Conservation (phyloP, 2,329 filamentous ascomycete genomes). For the Fusarium newnesense region DNA sequence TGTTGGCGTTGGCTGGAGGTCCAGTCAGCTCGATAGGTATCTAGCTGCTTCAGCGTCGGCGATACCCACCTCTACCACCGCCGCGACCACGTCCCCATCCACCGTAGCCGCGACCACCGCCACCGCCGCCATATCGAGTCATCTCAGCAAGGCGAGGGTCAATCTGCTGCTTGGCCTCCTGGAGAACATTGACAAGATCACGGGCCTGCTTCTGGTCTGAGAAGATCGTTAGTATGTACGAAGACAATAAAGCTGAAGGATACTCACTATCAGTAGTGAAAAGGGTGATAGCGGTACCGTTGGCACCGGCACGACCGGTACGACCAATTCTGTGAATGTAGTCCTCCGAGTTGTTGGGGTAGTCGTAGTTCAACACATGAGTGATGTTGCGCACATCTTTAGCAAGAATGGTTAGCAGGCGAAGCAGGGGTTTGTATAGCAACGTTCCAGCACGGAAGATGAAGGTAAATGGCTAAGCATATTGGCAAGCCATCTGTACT, state of each 20-base stretch:
- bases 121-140: constrained; percentile 88
- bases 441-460: constrained; percentile 69
- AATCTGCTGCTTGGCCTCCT: constrained; percentile 97
- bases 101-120: constrained; percentile 77
- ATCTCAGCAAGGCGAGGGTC: constrained; percentile 96
- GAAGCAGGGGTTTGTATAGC: constrained; percentile 64
- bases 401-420: constrained; percentile 79
- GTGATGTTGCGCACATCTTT: constrained; percentile 99
- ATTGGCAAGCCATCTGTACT: constrained; percentile 59
- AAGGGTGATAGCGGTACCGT: constrained; percentile 96
- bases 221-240: constrained; percentile 49
- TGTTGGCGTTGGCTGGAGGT: constrained; percentile 60
- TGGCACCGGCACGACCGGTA: constrained; percentile 93
- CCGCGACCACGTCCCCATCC: constrained; percentile 76
- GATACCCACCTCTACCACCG: constrained; percentile 61
- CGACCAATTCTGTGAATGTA: constrained; percentile 98
- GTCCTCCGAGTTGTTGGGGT: constrained; percentile 98
- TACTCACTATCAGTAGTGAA: constrained; percentile 99
- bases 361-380: constrained; percentile 99
- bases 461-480: constrained; percentile 59
- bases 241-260: neutral
- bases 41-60: constrained; percentile 48
- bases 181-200: constrained; percentile 91
- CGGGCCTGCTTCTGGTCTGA: constrained; percentile 92
- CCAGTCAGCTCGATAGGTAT: constrained; percentile 50